Base-by-base conservation (phyloP, 2,329 filamentous ascomycete genomes). In the Diaporthe destruens region DNA sequence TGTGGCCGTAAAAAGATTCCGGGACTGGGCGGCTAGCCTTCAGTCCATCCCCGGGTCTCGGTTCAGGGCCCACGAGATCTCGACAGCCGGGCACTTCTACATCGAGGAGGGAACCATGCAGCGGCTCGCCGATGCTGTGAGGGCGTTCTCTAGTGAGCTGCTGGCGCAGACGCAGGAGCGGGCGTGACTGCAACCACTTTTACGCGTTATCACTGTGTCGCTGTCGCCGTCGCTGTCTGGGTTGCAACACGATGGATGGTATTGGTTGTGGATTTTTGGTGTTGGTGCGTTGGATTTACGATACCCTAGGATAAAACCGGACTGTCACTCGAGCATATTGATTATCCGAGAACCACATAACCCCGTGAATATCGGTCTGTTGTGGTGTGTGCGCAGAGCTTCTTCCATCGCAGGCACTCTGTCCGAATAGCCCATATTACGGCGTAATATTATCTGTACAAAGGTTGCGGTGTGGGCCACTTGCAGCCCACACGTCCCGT, bases 1-100 rank as follows among this genome's bases (percentile, higher is more conserved):
- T 75, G 91, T 93, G 1, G 88, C 91, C 0, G 85, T 84, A 4
- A 87, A 86, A 72, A 93, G 89, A 80, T 84, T 95, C 76, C 86
- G 88, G 14, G 82, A 85, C 0, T 98, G 95, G 95, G 75, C 78
- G 6, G 82, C 85, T 53, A 85, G 84, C 56, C 80, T 93, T 56
- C 78, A 81, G 44, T 76, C 80, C 9, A 77, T 76, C n/a, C 78
- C 82, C 1, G 78, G 77, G 7, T 86, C 84, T 51, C 78, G 75
- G 47, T 87, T 88, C 73, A 79, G 79, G 12, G 82, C 80, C 14
- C 80, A 80, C 34, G 84, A 86, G 76, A 80, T 89, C n/a, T 79
- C 81, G 36, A 81, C 81, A 18, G 87, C 86, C 4, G 86, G 85
- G 1, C 87, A 89, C 77, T 90, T 90, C 74, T 90, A 87, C 86